Conservation (phyloP, 139 green algal species). For the Chlamydomonas applanata region DNA sequence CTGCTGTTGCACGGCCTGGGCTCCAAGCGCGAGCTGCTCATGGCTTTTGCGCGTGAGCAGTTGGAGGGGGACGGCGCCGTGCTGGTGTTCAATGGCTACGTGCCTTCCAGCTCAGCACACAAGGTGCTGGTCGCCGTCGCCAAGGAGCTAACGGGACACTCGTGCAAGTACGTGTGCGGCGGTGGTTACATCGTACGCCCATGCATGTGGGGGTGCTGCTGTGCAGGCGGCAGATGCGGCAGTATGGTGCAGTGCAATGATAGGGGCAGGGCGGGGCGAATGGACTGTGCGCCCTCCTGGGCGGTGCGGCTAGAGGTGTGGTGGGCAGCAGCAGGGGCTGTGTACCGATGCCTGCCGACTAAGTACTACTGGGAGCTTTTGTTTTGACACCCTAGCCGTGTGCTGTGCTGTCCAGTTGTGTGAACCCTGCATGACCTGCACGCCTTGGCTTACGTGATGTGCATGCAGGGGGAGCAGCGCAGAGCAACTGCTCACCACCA, state of each 20-base stretch:
- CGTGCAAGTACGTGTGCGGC: slow-evolving; percentile 7
- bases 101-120: slow-evolving; percentile 40
- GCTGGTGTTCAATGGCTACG: slow-evolving; percentile 56
- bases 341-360: too few species aligned
- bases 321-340: not conserved
- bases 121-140: slow-evolving; percentile 44
- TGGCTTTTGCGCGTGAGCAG: slow-evolving; percentile 57
- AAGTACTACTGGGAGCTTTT: too few species aligned
- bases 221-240: not conserved
- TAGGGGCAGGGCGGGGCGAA: not conserved
- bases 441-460: not conserved
- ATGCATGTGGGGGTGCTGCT: not conserved
- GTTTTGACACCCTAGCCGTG: too few species aligned
- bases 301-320: not conserved
- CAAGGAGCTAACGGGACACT: slow-evolving; percentile 12
- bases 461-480: not conserved
- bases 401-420: too few species aligned
- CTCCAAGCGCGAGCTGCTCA: slow-evolving; percentile 73
- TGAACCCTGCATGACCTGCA: not conserved
- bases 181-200: not conserved
- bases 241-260: not conserved
- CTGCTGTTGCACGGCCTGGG: slow-evolving; percentile 87
- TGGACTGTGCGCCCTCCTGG: not conserved
- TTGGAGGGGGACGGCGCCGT: slow-evolving; percentile 52
- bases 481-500: slow-evolving; percentile 30